Conservation (phyloP, 1,139 yeast species). For the Meyerozyma sp. region DNA sequence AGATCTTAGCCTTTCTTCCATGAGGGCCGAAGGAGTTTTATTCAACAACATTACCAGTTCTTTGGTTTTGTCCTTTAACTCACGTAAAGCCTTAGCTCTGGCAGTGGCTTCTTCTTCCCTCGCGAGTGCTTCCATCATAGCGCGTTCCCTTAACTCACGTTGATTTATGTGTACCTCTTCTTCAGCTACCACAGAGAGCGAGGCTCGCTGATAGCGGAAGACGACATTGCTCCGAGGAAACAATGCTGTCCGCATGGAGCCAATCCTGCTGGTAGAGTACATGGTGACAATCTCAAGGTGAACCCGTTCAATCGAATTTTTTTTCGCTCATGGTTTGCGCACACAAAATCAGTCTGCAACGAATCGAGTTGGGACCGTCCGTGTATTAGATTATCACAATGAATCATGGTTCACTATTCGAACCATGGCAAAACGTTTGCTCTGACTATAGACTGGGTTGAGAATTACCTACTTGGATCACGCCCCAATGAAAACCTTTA, state of each 20-base stretch:
- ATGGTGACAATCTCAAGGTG: background rate
- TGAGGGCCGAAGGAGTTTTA: slow-evolving; percentile 27
- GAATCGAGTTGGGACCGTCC: background rate
- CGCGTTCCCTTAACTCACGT: slow-evolving; percentile 34
- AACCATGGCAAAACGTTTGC: background rate
- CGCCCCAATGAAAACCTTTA: background rate
- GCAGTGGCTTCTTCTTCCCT: slow-evolving; percentile 38
- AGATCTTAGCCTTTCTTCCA: slow-evolving; percentile 24
- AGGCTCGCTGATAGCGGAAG: background rate
- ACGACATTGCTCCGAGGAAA: background rate
- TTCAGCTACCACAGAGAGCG: background rate
- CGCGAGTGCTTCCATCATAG: slow-evolving; percentile 42
- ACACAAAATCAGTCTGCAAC: background rate
- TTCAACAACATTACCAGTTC: slow-evolving; percentile 29
- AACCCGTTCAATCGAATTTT: background rate
- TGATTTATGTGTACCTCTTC: slow-evolving; percentile 11
- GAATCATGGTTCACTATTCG: background rate
- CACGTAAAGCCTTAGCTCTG: slow-evolving; percentile 32
- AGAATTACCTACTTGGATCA: background rate
- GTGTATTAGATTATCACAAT: no score
- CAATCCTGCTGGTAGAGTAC: background rate
- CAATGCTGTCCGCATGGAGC: background rate
- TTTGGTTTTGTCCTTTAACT: slow-evolving; percentile 25
- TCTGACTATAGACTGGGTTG: background rate
- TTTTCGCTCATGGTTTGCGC: background rate